Evolutionary conservation across 805 yeast genomes (phyloP), one percentile per base, ranked within the genome.

Genomic region (Ogataea zsoltii): DNA sequence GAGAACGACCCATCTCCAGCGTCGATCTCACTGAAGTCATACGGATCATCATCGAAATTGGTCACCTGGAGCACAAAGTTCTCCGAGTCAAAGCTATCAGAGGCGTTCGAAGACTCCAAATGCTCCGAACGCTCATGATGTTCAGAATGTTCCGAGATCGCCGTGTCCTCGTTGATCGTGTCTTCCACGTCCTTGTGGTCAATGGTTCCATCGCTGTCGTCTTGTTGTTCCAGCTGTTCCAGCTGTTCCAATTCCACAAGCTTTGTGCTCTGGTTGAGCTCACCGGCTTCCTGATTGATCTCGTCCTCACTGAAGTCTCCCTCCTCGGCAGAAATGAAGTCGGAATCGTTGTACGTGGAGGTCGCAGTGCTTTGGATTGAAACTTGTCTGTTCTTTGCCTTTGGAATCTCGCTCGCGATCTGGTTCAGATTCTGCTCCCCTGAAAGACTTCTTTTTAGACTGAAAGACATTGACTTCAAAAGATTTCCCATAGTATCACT

Each of bases 21-120:
- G 3, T 25, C 39, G 12, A 36, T 5, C 14, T 72, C 76, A n/a
- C 67, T 68, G 14, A 74, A 68, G 1, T 67, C 60, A 50, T 62
- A 64, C 39, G 70, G 67, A 47, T 67, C 68, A 26, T 74, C 65
- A 41, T 74, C 78, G 33, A 76, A 66, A 19, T 61, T 62, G 2
- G 80, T 74, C 10, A 57, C 53, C 13, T 56, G 51, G 10, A 63
- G 46, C 13, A 61, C 56, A 42, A 56, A 63, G 10, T 59, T 50
- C 21, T 52, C 50, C 4, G 64, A 45, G 2, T 33, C 40, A 38
- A 59, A 54, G 40, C 60, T 57, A 21, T 49, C 33, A 17, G 42
- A 41, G 1, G 75, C 67, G 12, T 33, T 21, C 38, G n/a, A 19
- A 36, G 42, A 38, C 26, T 16, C 28, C 41, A 14, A 31, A 3